Evolutionary conservation across 2,329 filamentous ascomycete species (phyloP), one percentile per base, ranked within the genome.

Genomic region (Fusarium multiceps): DNA sequence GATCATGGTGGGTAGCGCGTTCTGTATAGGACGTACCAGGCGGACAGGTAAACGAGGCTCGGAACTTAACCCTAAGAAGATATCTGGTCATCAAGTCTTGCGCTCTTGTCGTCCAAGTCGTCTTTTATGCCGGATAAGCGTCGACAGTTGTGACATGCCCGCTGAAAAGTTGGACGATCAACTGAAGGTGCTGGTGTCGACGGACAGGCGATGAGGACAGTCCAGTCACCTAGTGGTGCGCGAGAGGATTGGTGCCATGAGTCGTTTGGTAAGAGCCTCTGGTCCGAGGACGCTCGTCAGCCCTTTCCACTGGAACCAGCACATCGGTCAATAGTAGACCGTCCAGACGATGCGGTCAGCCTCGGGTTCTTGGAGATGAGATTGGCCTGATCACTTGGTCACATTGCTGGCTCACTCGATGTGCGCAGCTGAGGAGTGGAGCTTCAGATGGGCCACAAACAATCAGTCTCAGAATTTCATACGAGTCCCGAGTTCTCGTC

Each of bases 21-120:
- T 20, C 67, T 57, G 59, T 57, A 61, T 77, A 69, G 78, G 78
- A 77, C 78, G 81, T 79, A 60, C 82, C 81, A 79, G 80, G 76
- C 71, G 71, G 71, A 78, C 76, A 83, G 82, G 87, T 86, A 88
- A 90, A 88, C 85, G 84, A 84, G 82, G 84, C 82, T 91, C 90
- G 93, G 92, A 94, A 94, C 92, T 94, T 97, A 97, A 97, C 94
- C 94, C 94, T 97, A 97, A 92, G 87, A 84, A 84, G 81, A 83
- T 78, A 80, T 84, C 89, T 92, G 92, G 93, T 89, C 87, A 74
- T 50, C 16, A 68, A 92, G 92, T 86, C 77, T 94, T 92, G 89
- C 89, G 88, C 85, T 86, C 83, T 71, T 87, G 90, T 91, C 89
- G 89, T 89, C 81, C 86, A 82, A 86, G 82, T 83, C 84, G 83